Base-by-base conservation (phyloP, 1,284 basidiomycete genomes). In the Leucocoprinus gongylophorus region DNA sequence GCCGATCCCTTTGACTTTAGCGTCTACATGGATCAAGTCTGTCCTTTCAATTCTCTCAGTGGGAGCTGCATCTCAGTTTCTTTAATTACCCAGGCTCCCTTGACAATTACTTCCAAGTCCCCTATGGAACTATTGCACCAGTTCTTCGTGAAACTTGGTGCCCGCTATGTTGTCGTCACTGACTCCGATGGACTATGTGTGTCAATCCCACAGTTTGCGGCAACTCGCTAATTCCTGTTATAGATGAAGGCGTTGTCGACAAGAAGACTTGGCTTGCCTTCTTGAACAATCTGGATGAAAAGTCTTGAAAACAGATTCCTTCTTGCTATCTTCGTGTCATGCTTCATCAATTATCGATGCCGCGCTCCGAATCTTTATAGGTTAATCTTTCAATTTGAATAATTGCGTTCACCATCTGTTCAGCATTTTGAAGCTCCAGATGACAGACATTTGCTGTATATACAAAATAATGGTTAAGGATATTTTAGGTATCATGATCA, bases 261-360 rank as follows among this genome's bases (percentile, higher is more conserved):
- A 97, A 97, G 76, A 95, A 95, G 69, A 81, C 81, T 1, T 97
- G 91, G 91, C 76, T 95, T 21, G 84, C 78, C 5, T 94, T 94
- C 71, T 69, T 95, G 30, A 79, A 74, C 48, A 79, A 84, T 61
- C 67, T 92, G 38, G 86, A 89, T 57, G 80, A 80, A 57, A 79
- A 76, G 55, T 74, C 56, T 43, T 68, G 49, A 61, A 42, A 8
- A 12, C 9, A 5, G 12, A 23, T 9, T 15, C 5, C 9, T 17
- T n/a, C 4, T 7, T 23, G 38, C n/a, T 2, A 39, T 6, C 7
- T 2, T 39, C 20, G 20, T 53, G 21, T 13, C 39, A 13, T 42
- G 35, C 42, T 33, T 29, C n/a, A 46, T 39, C n/a, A 32, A 39
- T 18, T 17, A 39, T n/a, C n/a, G n/a, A n/a, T n/a, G n/a, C n/a